Percentiles rank a stretch among this genome's conserved stretches.
Evolutionary conservation across 306 rosid genomes (phyloP).

Genomic region (Acmispon strigosus): DNA sequence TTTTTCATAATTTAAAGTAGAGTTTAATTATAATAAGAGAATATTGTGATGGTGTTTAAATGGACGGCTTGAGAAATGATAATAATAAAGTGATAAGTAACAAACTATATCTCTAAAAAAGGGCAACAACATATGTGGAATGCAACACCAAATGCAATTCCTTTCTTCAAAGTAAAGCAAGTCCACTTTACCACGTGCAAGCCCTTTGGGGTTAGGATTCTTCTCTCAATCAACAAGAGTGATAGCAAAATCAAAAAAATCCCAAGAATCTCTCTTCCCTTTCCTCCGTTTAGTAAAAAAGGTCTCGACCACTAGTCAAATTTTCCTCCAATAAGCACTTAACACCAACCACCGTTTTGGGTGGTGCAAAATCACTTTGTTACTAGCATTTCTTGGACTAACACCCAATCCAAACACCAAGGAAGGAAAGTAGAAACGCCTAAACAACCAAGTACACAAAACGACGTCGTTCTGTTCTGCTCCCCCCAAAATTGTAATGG

Average conservation of each 20-base stretch:
- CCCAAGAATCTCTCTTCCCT: neutral
- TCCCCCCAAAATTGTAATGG: neutral
- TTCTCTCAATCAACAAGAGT: neutral
- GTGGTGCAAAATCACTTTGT: neutral
- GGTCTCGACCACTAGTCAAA: neutral
- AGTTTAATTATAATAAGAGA: too few species aligned
- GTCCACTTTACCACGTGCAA: slow-evolving; percentile 25
- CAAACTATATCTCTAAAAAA: neutral
- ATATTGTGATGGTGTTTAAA: neutral
- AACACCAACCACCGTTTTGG: neutral
- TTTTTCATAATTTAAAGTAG: too few species aligned
- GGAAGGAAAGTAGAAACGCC: neutral
- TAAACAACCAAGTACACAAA: neutral
- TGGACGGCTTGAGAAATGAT: neutral
- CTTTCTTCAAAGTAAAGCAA: slow-evolving; percentile 29
- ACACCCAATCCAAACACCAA: neutral
- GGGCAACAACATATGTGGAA: neutral
- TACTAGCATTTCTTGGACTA: neutral
- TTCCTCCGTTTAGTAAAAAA: too few species aligned
- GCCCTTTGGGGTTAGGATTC: slow-evolving; percentile 15
- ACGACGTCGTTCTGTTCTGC: slow-evolving; percentile 16
- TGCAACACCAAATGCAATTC: neutral
- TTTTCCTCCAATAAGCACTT: neutral
- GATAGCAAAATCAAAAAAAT: neutral
- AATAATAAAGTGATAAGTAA: neutral